Conservation (phyloP, 495 filamentous ascomycete genomes). For the Aspergillus incahuasiensis region DNA sequence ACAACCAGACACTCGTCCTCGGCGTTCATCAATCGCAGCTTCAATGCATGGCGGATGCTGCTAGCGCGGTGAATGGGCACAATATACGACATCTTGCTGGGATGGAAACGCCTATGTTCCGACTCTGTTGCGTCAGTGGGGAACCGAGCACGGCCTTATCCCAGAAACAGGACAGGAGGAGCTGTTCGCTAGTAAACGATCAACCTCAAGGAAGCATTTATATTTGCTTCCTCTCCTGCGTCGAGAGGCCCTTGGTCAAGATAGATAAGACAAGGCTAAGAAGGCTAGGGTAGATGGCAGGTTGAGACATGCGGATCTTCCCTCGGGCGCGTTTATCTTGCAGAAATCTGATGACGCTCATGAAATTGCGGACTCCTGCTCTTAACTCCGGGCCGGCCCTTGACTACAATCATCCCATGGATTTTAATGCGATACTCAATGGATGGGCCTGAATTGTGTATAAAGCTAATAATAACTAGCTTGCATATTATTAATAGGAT, state of each 20-base stretch:
- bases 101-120: not conserved
- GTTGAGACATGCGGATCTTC: constrained; percentile 1
- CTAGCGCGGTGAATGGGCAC: constrained; percentile 90
- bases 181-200: not conserved
- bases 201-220: not conserved
- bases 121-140: constrained; percentile 2
- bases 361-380: constrained; percentile 2
- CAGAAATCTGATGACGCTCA: constrained; percentile 10
- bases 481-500: not conserved
- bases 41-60: constrained; percentile 83
- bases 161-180: not conserved
- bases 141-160: constrained; percentile 5
- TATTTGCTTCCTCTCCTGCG: not conserved
- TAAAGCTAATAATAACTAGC: not conserved
- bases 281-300: not conserved
- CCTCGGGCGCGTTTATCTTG: constrained; percentile 2
- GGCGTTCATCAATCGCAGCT: constrained; percentile 64
- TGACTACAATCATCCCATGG: too few species aligned
- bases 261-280: not conserved
- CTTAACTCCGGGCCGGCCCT: constrained; percentile 6
- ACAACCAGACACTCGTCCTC: constrained; percentile 79
- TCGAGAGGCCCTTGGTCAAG: not conserved
- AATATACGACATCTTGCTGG: constrained; percentile 77
- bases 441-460: too few species aligned
- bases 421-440: too few species aligned